Base-by-base conservation (phyloP, 768 basidiomycete species). In the Rhizopogon vulgaris region DNA sequence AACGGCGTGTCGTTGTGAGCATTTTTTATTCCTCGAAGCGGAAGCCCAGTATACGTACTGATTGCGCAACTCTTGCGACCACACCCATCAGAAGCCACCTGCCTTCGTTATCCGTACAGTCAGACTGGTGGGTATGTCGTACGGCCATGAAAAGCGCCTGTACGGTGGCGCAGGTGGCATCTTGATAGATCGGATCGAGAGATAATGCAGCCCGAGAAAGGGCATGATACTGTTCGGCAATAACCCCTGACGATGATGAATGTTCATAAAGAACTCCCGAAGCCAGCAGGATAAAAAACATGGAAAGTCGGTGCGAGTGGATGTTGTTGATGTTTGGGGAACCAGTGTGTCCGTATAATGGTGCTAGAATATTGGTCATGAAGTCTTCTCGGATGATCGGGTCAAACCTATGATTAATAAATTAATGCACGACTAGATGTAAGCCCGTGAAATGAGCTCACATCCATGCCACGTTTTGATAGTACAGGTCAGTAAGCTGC, bases 271-370 rank as follows among this genome's bases (percentile, higher is more conserved):
- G 59, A 15, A 68, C 59, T 6, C 80, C 82, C 34, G 72, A 71
- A 4, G 77, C 74, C 5, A 83, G 59, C 32, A 80, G 51, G 51
- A 75, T 71, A 60, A 80, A 82, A 62, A 83, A 76, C 17, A 79
- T 71, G 15, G 80, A 69, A 32, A 83, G 69, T 30, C 69, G 64
- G 50, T 82, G 77, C 1, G 78, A 68, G 48, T 78, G 74, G 18
- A 78, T 49, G 14, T 43, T 45, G 38, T 74, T 65, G 17, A 74
- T 54, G 41, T 59, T 66, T 8, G 64, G 59, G 38, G 60, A 61
- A 14, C 64, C 66, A 15, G 66, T 58, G 18, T 58, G 49, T 24
- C 66, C 69, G 53, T 79, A 80, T n/a, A 81, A 69, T 12, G 69
- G 70, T 15, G 70, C 61, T 30, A 79, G 39, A 22, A 79, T 67